Evolutionary conservation across 805 yeast genomes (phyloP), one percentile per base, ranked within the genome.

Genomic region (Candida yuanshanica): DNA sequence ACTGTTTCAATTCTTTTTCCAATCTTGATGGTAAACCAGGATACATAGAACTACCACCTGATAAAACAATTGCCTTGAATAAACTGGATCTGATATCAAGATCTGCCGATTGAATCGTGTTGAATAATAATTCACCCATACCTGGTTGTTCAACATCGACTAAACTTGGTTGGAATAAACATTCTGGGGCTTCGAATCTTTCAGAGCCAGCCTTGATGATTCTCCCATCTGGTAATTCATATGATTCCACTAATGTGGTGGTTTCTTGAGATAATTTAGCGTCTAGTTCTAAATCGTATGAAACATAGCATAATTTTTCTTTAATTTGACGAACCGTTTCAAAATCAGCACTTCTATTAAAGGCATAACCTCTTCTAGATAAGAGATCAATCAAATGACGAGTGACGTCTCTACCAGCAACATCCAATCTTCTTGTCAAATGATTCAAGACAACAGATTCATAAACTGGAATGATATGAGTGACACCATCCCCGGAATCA

Each of bases 331-430:
- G 87, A 36, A 93, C 97, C 3, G 98, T 93, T 68, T 93, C 99
- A 56, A 95, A 95, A 70, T 93, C 99, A 9, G 99, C 98, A 33
- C 96, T 90, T 71, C 99, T 80, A 70, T 93, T 93, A 68, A 93
- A 91, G 3, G 98, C 96, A 63, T 93, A 93, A 35, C 99, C 99
- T 53, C 97, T 81, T 66, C 98, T 87, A 48, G 95, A 77, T 55
- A 93, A 71, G 50, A 93, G 71, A 56, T 83, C 93, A 65, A 93
- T 90, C 65, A 93, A 73, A 64, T 93, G 88, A 58, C 96, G 79
- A n/a, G 99, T 93, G 36, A 93, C 97, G 59, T 93, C 99, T 63
- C 99, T 79, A 54, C 99, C 99, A 5, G 99, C 99, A 46, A 93
- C 95, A 63, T 93, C 96, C 54, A 93, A 71, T 61, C 99, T 80